Percentiles rank a stretch among this genome's conserved stretches.
Conservation (phyloP, 2,329 filamentous ascomycete genomes). For the Tolypocladium ophioglossoides region DNA sequence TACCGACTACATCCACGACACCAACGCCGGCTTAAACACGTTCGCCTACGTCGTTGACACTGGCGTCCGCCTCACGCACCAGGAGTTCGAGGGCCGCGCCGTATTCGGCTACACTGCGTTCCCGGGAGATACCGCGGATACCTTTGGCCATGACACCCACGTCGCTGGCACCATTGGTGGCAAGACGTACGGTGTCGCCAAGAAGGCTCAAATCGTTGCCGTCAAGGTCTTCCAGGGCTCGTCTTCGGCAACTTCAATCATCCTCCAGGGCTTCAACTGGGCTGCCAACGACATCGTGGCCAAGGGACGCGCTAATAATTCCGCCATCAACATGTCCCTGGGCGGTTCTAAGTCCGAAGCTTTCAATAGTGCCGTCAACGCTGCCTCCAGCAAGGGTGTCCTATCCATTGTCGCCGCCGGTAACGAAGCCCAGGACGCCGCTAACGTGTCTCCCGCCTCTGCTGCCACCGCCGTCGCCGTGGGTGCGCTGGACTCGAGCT, state of each 20-base stretch:
- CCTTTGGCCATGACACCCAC: constrained; percentile 32
- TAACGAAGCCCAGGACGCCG: constrained; percentile 27
- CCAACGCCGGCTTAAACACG: constrained; percentile 35
- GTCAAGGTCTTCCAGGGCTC: constrained; percentile 33
- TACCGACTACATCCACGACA: constrained; percentile 38
- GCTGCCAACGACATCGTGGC: constrained; percentile 33
- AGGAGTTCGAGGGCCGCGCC: constrained; percentile 43
- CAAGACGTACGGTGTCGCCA: constrained; percentile 28
- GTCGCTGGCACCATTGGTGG: constrained; percentile 25
- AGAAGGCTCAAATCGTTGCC: constrained; percentile 30
- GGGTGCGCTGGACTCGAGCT: constrained; percentile 24
- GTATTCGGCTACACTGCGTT: constrained; percentile 15
- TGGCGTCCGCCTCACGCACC: constrained; percentile 44
- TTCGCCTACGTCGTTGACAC: constrained; percentile 55
- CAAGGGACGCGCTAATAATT: constrained; percentile 24
- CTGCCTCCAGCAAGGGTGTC: constrained; percentile 33
- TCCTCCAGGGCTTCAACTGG: constrained; percentile 26
- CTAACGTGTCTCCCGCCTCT: constrained; percentile 19
- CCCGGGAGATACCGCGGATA: constrained; percentile 14
- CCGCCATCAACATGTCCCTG: constrained; percentile 47
- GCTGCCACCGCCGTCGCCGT: constrained; percentile 21
- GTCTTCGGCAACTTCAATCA: constrained; percentile 16
- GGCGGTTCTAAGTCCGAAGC: constrained; percentile 33
- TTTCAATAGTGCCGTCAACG: constrained; percentile 38
- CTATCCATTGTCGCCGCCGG: constrained; percentile 45